These are phyloP conservation scores for Myxozyma lipomycoides DNA, from an alignment of 805 yeast genomes.

Conservation along the genomic window DNA sequence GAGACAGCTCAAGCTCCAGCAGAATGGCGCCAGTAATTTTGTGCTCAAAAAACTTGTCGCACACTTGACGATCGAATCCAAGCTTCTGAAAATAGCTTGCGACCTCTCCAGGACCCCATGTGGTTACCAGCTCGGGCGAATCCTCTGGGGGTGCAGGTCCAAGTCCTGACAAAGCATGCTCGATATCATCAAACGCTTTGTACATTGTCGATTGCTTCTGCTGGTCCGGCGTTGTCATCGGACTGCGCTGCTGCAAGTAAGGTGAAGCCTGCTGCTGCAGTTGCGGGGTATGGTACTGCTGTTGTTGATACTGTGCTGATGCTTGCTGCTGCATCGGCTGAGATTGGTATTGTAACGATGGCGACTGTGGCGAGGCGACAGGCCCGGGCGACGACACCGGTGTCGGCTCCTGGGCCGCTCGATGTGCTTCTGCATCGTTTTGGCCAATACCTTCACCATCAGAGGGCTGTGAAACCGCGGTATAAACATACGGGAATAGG, in stretches of 20 bases:
- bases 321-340: not conserved
- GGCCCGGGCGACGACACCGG: not conserved
- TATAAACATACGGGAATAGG: constrained; percentile 84
- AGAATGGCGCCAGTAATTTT: constrained; percentile 84
- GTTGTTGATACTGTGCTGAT: constrained; percentile 2
- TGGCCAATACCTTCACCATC: not conserved
- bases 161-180: constrained; percentile 40
- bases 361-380: not conserved
- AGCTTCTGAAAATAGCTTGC: constrained; percentile 64
- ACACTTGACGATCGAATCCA: constrained; percentile 71
- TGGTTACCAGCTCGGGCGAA: constrained; percentile 29
- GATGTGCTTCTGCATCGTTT: not conserved
- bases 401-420: not conserved
- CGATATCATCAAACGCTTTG: constrained; percentile 38
- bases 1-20: constrained; percentile 77
- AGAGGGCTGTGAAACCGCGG: constrained; percentile 42
- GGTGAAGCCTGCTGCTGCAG: not conserved
- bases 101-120: constrained; percentile 88
- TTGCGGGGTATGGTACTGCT: not conserved
- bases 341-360: not conserved
- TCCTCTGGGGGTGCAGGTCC: constrained; percentile 18
- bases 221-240: not conserved
- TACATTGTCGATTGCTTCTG: constrained; percentile 18
- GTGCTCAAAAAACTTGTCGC: constrained; percentile 78
- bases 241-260: not conserved